Evolutionary conservation across 768 basidiomycete genomes (phyloP), one percentile per base, ranked within the genome.

Genomic region (Hygrophorus russula): DNA sequence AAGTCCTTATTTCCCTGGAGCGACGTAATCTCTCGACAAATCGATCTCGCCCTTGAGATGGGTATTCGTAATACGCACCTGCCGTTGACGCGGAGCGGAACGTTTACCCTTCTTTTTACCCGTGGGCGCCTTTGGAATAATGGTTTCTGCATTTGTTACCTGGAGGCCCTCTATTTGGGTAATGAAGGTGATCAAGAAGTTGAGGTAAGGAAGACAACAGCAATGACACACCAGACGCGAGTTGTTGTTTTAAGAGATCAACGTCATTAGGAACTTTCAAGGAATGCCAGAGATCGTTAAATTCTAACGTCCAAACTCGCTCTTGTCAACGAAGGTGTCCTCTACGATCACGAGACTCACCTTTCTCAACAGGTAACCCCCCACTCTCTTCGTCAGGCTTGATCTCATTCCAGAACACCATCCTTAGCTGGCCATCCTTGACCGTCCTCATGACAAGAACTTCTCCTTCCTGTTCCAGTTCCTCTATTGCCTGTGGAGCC

Each of bases 331-430:
- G 14, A 14, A 42, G 3, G 6, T 17, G 9, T 6, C 31, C 17
- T 6, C 12, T 27, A 33, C 10, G 19, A 35, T 31, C 18, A 18
- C n/a, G 7, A 14, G 5, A 56, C 71, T 42, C 44, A 81, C 90
- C 90, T 69, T 89, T 77, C 62, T 92, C 88, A 3, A 91, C 76
- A n/a, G 62, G 60, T 49, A 71, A 70, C 2, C 81, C 82, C 3
- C 82, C 86, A 39, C 63, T 70, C 35, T 85, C 80, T 49, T 84
- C 81, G 19, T 69, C 76, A 1, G 82, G 78, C 54, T 85, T 84
- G 47, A 90, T 74, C 59, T 92, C 88, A 50, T 92, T 92, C 81
- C 82, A 91, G 52, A 89, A 90, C 1, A 89, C 88, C 77, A 85
- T 82, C 41, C 80, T 73, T 56, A 85, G 63, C 51, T 86, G 81